Evolutionary conservation across 768 basidiomycete species (phyloP).

Genomic region (Kwoniella europaea): DNA sequence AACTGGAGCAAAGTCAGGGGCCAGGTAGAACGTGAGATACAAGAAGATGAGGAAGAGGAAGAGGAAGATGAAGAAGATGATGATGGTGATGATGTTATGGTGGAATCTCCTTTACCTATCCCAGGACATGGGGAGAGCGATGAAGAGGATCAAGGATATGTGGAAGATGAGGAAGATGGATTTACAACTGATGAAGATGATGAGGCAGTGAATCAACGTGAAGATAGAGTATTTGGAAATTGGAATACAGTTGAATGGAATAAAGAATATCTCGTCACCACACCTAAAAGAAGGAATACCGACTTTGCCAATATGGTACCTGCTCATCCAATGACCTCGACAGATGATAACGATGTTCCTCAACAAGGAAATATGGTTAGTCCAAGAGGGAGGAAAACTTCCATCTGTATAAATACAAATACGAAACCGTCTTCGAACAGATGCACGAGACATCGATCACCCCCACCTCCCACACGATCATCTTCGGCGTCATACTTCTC

Average conservation of each 20-base stretch:
- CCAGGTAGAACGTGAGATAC: conserved; percentile 2
- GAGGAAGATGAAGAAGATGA: conserved; percentile 15
- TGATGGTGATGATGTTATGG: conserved; percentile 11
- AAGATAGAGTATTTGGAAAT: not conserved
- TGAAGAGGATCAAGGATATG: conserved; percentile 24
- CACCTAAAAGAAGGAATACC: conserved; percentile 14
- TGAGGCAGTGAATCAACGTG: conserved; percentile 2
- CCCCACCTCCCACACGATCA: conserved; percentile 17
- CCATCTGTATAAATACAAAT: conserved; percentile 17
- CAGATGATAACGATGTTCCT: conserved; percentile 21
- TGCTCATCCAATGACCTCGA: conserved; percentile 13
- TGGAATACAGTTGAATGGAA: conserved; percentile 2
- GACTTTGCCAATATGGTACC: not conserved
- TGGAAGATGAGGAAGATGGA: conserved; percentile 28
- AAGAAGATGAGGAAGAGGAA: conserved; percentile 12
- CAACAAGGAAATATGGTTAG: not conserved
- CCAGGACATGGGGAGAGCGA: conserved; percentile 26
- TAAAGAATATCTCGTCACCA: not conserved
- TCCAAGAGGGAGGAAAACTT: conserved; percentile 21
- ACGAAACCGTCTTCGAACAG: conserved; percentile 20
- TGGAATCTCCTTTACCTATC: conserved; percentile 26
- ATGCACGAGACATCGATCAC: conserved; percentile 26
- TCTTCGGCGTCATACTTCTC: not conserved
- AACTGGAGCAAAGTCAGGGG: conserved; percentile 6
- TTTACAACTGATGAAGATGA: conserved; percentile 27